Evolutionary conservation across 257 asterid genomes (phyloP).

Genomic region (Lantana camara): DNA sequence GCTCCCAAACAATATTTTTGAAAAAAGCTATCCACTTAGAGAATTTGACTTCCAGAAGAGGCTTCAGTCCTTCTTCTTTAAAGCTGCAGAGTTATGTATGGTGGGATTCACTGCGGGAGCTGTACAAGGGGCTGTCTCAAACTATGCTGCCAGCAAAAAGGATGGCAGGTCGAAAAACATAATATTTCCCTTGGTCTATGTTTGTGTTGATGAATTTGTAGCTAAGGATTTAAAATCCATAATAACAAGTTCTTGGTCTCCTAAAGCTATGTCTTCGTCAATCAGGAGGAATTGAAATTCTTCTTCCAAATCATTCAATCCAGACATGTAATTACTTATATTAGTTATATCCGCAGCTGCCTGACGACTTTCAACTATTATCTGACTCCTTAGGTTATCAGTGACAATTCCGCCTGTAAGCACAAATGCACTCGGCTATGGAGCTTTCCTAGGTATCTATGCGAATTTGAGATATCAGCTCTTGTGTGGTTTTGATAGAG

Average conservation of each 20-base stretch:
- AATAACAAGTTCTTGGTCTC: too few species aligned
- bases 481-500: slow-evolving; percentile 84
- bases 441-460: slow-evolving; percentile 94
- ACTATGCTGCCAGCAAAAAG: slow-evolving; percentile 76
- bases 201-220: too few species aligned
- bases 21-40: slow-evolving; percentile 82
- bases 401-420: slow-evolving; percentile 84
- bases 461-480: slow-evolving; percentile 93
- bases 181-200: not conserved
- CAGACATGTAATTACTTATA: not conserved
- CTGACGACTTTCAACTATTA: slow-evolving; percentile 15
- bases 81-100: slow-evolving; percentile 94
- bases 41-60: slow-evolving; percentile 93
- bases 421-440: slow-evolving; percentile 92
- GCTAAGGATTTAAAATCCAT: too few species aligned
- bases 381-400: slow-evolving; percentile 59
- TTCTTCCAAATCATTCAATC: not conserved
- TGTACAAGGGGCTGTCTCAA: slow-evolving; percentile 84
- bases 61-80: slow-evolving; percentile 78
- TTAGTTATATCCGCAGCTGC: slow-evolving; percentile 13
- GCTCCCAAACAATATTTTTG: slow-evolving; percentile 95
- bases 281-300: too few species aligned
- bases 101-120: slow-evolving; percentile 94
- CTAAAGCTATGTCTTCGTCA: too few species aligned
- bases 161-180: slow-evolving; percentile 71